Evolutionary conservation across 225 moss, liverwort and hornwort species (phyloP).

Genomic region (Marchantia polymorpha): DNA sequence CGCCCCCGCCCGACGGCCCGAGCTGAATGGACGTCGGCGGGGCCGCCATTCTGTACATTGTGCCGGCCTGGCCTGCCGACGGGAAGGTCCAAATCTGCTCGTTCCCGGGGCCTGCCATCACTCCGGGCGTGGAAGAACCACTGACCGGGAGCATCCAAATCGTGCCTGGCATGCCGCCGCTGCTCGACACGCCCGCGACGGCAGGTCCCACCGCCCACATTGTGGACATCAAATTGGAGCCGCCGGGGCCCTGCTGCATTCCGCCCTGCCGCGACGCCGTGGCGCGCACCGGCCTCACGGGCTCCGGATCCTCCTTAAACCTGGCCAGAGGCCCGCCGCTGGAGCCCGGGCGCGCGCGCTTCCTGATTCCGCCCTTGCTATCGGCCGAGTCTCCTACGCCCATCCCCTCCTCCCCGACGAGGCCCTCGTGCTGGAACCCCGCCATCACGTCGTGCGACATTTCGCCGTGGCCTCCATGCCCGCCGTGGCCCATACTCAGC

Average conservation of each 20-base stretch:
- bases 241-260: slow-evolving; percentile 61
- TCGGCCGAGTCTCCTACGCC: slow-evolving; percentile 73
- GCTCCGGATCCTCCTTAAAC: slow-evolving; percentile 92
- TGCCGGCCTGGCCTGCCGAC: slow-evolving; percentile 57
- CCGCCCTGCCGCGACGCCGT: slow-evolving; percentile 69
- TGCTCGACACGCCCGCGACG: slow-evolving; percentile 81
- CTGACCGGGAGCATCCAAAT: slow-evolving; percentile 99
- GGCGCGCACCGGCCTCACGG: slow-evolving; percentile 73
- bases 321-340: slow-evolving; percentile 55
- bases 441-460: slow-evolving; percentile 91
- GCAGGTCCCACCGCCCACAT: slow-evolving; percentile 99
- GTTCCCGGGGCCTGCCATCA: slow-evolving; percentile 84
- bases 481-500: slow-evolving; percentile 67
- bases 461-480: slow-evolving; percentile 49
- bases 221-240: slow-evolving; percentile 68
- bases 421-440: slow-evolving; percentile 72
- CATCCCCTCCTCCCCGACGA: slow-evolving; percentile 64
- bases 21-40: slow-evolving; percentile 90
- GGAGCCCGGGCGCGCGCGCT: slow-evolving; percentile 52
- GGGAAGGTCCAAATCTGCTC: slow-evolving; percentile 99
- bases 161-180: slow-evolving; percentile 90
- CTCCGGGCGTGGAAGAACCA: slow-evolving; percentile 76
- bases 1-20: slow-evolving; percentile 64
- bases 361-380: slow-evolving; percentile 62
- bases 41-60: slow-evolving; percentile 84